Base-by-base conservation (phyloP, 2,329 filamentous ascomycete species). In the Colletotrichum spinosum region DNA sequence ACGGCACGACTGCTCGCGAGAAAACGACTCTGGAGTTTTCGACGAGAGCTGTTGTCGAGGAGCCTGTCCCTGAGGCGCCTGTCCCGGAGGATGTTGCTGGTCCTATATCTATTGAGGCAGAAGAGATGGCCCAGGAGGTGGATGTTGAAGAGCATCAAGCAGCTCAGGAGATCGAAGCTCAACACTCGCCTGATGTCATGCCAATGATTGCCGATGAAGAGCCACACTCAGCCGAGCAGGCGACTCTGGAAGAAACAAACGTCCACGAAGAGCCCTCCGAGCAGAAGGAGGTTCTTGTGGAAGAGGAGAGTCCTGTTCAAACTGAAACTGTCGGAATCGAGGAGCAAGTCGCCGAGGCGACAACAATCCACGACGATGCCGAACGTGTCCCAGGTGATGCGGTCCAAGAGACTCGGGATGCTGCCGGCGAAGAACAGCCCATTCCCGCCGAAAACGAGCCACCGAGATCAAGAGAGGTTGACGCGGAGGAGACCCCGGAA, bases 1-100 rank as follows among this genome's bases (percentile, higher is more conserved):
- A 13, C 25, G 3, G 25, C 25, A 25, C 25, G 25, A 25, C 25
- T 6, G 13, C 10, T 2, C 11, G 35, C 33, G 65, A 67, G 11
- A 39, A 17, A 4, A 34, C 51, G 3, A 17, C 50, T 8, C 51
- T 52, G 7, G 65, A 52, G 44, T 13, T 60, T 10, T 60, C 65
- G 3, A 13, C 33, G 2, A 65, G 48, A 46, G 51, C 46, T 33
- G 51, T 62, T 6, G 35, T 48, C 10, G 51, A 65, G 8, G 51
- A 50, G 44, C 44, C 44, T 6, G 11, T 34, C 8, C 4, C 13
- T 8, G 44, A 10, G 13, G 45, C n/a, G 44, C 44, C 44, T 6
- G 11, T 34, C 8, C 4, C 13, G 10, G 44, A 10, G 13, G 45
- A 59, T 4, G 13, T 17, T 46, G 4, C 15, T 46, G 44, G 9